Evolutionary conservation across 768 basidiomycete species (phyloP).

Genomic region (Royoungia palumana): DNA sequence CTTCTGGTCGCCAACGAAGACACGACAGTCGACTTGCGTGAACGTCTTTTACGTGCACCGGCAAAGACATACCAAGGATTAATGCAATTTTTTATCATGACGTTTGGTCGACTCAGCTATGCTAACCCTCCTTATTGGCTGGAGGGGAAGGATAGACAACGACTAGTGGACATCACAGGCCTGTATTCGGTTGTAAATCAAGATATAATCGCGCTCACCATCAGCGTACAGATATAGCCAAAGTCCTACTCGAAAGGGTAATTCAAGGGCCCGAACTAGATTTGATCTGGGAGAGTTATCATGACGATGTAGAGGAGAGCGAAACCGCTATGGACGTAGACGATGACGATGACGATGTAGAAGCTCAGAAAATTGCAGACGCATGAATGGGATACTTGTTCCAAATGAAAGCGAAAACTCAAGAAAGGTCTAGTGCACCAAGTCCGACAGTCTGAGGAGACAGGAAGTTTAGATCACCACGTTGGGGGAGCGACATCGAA

Average conservation of each 20-base stretch:
- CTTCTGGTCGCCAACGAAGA: constrained; percentile 54
- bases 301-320: constrained; percentile 42
- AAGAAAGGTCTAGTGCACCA: constrained; percentile 14
- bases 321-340: constrained; percentile 46
- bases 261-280: constrained; percentile 73
- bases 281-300: constrained; percentile 59
- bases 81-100: constrained; percentile 69
- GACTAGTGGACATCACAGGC: constrained; percentile 50
- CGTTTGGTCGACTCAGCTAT: constrained; percentile 71
- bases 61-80: constrained; percentile 58
- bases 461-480: not conserved
- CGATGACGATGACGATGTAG: constrained; percentile 60
- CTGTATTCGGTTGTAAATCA: constrained; percentile 15
- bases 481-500: not conserved
- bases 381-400: constrained; percentile 2
- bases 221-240: constrained; percentile 46
- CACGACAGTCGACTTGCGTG: constrained; percentile 49
- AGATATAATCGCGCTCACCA: constrained; percentile 4
- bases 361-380: constrained; percentile 26
- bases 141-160: constrained; percentile 34
- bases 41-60: constrained; percentile 54
- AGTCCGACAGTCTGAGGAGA: constrained; percentile 17
- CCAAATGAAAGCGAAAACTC: not conserved
- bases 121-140: constrained; percentile 66
- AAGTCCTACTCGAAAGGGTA: constrained; percentile 61